Conservation (phyloP, 192 early-diverging fungal species). For the Fimicolochytrium jonesii region DNA sequence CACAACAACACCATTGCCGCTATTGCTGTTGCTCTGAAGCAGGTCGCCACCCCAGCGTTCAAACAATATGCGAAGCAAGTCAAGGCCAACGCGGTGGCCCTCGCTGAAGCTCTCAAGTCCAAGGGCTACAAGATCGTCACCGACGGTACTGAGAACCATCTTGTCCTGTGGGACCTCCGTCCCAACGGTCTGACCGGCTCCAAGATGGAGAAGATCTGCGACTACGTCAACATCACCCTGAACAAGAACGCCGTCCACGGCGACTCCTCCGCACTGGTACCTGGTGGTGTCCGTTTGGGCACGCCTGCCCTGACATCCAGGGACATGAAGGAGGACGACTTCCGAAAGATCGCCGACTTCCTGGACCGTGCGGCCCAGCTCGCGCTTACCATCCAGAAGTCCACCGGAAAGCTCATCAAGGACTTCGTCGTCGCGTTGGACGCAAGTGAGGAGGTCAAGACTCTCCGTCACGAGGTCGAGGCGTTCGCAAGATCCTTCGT, state of each 20-base stretch:
- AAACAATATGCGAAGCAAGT: conserved; percentile 94
- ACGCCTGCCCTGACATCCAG: conserved; percentile 94
- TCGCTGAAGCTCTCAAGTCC: conserved; percentile 69
- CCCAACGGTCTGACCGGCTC: conserved; percentile 86
- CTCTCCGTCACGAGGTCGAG: conserved; percentile 85
- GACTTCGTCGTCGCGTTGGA: conserved; percentile 89
- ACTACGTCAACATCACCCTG: conserved; percentile 93
- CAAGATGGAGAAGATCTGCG: conserved; percentile 99
- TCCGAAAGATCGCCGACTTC: conserved; percentile 93
- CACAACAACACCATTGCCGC: conserved; percentile 99
- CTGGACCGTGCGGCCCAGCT: conserved; percentile 92
- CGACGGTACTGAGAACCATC: conserved; percentile 96
- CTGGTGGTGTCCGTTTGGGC: conserved; percentile 92
- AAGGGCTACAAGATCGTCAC: conserved; percentile 93
- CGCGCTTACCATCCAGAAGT: conserved; percentile 76
- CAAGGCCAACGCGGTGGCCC: conserved; percentile 83
- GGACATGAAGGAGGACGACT: conserved; percentile 94
- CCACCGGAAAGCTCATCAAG: conserved; percentile 93
- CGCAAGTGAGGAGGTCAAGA: conserved; percentile 71
- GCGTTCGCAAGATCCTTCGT: conserved; percentile 90
- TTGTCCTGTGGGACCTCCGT: conserved; percentile 96
- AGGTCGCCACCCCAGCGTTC: conserved; percentile 91
- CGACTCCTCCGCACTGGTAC: conserved; percentile 90
- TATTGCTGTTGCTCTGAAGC: conserved; percentile 96
- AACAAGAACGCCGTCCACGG: conserved; percentile 99